Evolutionary conservation across 2,329 filamentous ascomycete species (phyloP).

Genomic region (Talaromyces islandicus): DNA sequence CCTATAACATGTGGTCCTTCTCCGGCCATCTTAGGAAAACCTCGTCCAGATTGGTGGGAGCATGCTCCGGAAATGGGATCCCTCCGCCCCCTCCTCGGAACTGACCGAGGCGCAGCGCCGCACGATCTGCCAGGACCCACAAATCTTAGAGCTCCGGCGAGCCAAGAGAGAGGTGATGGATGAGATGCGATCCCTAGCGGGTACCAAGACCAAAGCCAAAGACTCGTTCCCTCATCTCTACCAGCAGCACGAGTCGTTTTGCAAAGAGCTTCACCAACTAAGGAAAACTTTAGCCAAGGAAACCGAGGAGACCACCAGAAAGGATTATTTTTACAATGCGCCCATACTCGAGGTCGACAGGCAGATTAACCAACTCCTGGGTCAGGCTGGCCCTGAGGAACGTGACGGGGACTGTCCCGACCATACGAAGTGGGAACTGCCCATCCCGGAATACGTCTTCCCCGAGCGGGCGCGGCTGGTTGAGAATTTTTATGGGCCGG

Average conservation of each 20-base stretch:
- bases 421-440: slow-evolving; percentile 65
- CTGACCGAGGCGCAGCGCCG: slow-evolving; percentile 5
- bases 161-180: slow-evolving; percentile 9
- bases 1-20: slow-evolving; percentile 22
- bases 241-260: slow-evolving; percentile 4
- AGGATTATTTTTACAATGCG: slow-evolving; percentile 23
- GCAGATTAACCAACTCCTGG: slow-evolving; percentile 22
- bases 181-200: slow-evolving; percentile 11
- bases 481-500: slow-evolving; percentile 21
- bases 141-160: slow-evolving; percentile 11
- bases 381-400: slow-evolving; percentile 51
- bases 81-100: slow-evolving; percentile 12
- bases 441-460: slow-evolving; percentile 19
- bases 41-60: slow-evolving; percentile 16
- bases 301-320: slow-evolving; percentile 17
- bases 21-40: slow-evolving; percentile 19
- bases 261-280: slow-evolving; percentile 1
- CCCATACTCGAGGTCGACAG: slow-evolving; percentile 19
- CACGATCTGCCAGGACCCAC: slow-evolving; percentile 8
- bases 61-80: slow-evolving; percentile 22
- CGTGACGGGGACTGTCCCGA: slow-evolving; percentile 66
- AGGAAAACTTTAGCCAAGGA: slow-evolving; percentile 13
- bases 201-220: slow-evolving; percentile 7
- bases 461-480: slow-evolving; percentile 17
- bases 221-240: slow-evolving; percentile 5